phyloP scores from a whole-genome alignment of 108 stramenopile species.

The Cyclotella atomus region DNA sequence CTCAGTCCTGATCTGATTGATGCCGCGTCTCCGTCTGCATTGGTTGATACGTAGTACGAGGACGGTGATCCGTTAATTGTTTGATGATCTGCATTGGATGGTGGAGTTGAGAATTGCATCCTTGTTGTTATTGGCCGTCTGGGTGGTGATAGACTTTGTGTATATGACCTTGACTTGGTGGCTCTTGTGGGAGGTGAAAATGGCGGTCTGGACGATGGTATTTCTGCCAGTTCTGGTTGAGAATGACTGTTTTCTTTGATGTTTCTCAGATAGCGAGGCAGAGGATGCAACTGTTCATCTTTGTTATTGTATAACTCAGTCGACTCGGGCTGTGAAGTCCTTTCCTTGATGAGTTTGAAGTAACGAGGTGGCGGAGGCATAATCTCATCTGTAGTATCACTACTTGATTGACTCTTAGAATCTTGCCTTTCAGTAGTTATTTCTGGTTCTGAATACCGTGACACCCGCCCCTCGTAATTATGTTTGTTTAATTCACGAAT shows the following conservation, averaged over 20 bases:
- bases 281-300: no score
- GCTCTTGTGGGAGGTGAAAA: background rate
- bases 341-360: slow-evolving; percentile 2
- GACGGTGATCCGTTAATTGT: background rate
- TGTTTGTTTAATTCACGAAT: slow-evolving; percentile 18
- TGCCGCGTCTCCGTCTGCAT: background rate
- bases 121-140: background rate
- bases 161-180: background rate
- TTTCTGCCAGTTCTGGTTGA: background rate
- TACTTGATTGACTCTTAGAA: background rate
- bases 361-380: slow-evolving; percentile 9
- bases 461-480: background rate
- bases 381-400: background rate
- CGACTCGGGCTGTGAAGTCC: background rate
- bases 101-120: background rate
- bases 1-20: background rate
- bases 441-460: background rate
- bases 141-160: background rate
- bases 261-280: no score
- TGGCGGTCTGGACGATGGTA: background rate
- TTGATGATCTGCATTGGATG: background rate
- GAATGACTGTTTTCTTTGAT: background rate
- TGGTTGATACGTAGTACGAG: background rate
- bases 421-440: background rate
- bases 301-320: no score